Evolutionary conservation across 1,139 yeast species (phyloP).

Genomic region (Yamadazyma dushanensis): DNA sequence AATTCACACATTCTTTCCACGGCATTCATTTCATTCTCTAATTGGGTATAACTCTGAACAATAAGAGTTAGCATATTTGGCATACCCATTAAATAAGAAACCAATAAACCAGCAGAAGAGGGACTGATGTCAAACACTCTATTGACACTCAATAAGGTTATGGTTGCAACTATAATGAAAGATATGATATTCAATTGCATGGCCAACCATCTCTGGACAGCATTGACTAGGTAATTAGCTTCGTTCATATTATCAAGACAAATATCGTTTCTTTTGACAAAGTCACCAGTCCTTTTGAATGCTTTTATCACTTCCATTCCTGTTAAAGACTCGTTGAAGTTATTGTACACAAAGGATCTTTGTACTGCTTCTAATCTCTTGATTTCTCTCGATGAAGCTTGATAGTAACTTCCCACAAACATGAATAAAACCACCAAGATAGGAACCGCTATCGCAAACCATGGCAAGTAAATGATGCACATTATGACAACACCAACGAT

Average conservation of each 20-base stretch:
- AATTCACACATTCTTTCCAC: slow-evolving; percentile 78
- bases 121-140: slow-evolving; percentile 64
- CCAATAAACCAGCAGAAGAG: slow-evolving; percentile 69
- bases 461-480: slow-evolving; percentile 71
- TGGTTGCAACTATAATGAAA: slow-evolving; percentile 44
- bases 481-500: slow-evolving; percentile 65
- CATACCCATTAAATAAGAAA: slow-evolving; percentile 60
- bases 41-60: slow-evolving; percentile 61
- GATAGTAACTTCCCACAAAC: slow-evolving; percentile 48
- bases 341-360: slow-evolving; percentile 74
- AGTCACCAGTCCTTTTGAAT: slow-evolving; percentile 53
- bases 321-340: slow-evolving; percentile 71
- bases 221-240: slow-evolving; percentile 64
- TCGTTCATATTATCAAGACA: slow-evolving; percentile 69
- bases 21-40: slow-evolving; percentile 82
- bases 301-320: slow-evolving; percentile 76
- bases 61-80: slow-evolving; percentile 52
- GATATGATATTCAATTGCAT: slow-evolving; percentile 63
- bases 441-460: slow-evolving; percentile 52
- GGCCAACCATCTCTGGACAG: slow-evolving; percentile 82
- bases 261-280: slow-evolving; percentile 46
- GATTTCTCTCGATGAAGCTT: slow-evolving; percentile 71
- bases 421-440: slow-evolving; percentile 35
- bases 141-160: slow-evolving; percentile 64
- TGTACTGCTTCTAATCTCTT: slow-evolving; percentile 78